Percentiles rank a stretch among this genome's conserved stretches.
Conservation (phyloP, 139 green algal species). For the Chlorella vulgaris region DNA sequence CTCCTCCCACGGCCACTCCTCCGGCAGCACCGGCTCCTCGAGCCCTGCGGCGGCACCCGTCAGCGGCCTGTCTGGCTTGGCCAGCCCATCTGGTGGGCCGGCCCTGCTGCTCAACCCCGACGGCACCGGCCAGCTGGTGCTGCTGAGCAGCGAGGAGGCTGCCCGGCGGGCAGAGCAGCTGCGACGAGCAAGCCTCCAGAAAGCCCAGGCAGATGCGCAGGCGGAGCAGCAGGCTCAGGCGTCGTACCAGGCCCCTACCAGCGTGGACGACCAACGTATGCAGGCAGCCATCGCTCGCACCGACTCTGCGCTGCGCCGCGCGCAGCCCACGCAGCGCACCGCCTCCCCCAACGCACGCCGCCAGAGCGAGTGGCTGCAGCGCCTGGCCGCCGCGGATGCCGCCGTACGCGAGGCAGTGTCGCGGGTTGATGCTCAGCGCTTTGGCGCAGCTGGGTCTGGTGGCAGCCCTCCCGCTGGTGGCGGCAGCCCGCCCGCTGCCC, state of each 20-base stretch:
- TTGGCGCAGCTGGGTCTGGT: too few species aligned
- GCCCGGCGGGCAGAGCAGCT: background rate
- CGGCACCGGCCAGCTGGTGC: constrained; percentile 2
- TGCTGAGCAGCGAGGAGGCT: constrained; percentile 3
- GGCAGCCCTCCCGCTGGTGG: background rate
- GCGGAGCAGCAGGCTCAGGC: background rate
- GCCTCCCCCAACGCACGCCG: background rate
- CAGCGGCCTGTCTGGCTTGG: too few species aligned
- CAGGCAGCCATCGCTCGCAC: background rate
- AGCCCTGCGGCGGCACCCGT: too few species aligned
- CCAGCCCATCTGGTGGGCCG: background rate
- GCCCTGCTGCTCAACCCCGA: constrained; percentile 5
- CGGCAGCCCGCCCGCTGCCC: too few species aligned
- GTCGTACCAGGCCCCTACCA: constrained; percentile 11
- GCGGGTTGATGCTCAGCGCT: background rate
- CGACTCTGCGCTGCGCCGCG: background rate
- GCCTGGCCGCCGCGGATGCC: constrained; percentile 5
- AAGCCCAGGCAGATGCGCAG: background rate
- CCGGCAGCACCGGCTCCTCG: too few species aligned
- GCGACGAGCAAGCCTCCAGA: too few species aligned
- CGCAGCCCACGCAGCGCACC: too few species aligned
- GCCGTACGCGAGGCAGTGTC: constrained; percentile 1
- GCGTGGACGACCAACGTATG: constrained; percentile 4
- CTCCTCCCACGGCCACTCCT: too few species aligned
- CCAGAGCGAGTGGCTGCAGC: constrained; percentile 8